Percentiles rank a stretch among this genome's conserved stretches.
phyloP scores from a whole-genome alignment of 495 filamentous ascomycete genomes.

The Tuber borchii region DNA sequence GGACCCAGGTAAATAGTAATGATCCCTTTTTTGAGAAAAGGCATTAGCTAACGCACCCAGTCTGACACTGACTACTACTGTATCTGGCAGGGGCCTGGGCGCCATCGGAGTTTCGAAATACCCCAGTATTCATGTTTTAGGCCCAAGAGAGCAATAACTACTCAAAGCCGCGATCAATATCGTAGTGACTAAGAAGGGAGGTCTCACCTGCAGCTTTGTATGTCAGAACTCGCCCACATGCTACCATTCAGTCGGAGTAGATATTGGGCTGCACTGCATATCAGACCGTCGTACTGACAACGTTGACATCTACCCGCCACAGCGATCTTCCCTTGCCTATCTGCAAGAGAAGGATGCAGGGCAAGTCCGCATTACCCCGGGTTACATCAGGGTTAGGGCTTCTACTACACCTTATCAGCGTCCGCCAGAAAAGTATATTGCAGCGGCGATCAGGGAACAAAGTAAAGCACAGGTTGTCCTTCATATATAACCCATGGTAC shows the following conservation, averaged over 20 bases:
- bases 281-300: neutral
- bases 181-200: neutral
- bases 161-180: neutral
- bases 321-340: neutral
- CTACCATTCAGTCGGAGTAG: neutral
- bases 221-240: neutral
- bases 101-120: neutral
- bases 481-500: neutral
- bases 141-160: neutral
- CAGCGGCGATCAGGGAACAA: neutral
- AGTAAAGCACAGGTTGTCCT: neutral
- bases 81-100: neutral
- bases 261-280: neutral
- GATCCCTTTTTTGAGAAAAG: neutral
- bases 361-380: neutral
- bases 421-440: neutral
- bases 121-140: neutral
- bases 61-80: neutral
- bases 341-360: neutral
- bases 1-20: neutral
- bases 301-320: neutral
- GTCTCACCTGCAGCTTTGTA: neutral
- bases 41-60: neutral
- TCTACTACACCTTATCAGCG: neutral
- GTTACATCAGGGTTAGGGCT: neutral